A percentile compares a stretch with the other conserved stretches of the same genome.
phyloP scores from a whole-genome alignment of 2,329 filamentous ascomycete species.

The Pseudogymnoascus sp. region DNA sequence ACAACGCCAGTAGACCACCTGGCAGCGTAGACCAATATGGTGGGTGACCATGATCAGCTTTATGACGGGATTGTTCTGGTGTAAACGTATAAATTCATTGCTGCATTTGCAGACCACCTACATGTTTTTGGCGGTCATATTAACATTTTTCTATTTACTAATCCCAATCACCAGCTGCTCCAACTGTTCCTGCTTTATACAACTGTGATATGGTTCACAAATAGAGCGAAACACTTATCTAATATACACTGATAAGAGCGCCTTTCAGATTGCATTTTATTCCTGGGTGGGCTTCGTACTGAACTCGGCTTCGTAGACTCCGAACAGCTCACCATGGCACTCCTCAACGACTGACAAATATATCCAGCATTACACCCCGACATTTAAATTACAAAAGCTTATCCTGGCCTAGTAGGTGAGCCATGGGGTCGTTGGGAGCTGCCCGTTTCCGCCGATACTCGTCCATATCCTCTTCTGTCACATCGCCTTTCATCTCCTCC shows the following conservation, averaged over 20 bases:
- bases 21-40: neutral
- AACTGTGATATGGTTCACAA: neutral
- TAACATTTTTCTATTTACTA: neutral
- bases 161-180: neutral
- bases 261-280: neutral
- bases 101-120: neutral
- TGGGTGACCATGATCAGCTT: neutral
- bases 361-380: neutral
- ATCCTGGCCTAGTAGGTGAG: slow-evolving; percentile 68
- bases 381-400: slow-evolving; percentile 45
- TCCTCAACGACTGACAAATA: slow-evolving; percentile 2
- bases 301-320: neutral
- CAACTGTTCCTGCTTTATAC: neutral
- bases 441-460: slow-evolving; percentile 72
- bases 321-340: neutral
- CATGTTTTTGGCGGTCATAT: neutral
- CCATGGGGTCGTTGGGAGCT: slow-evolving; percentile 80
- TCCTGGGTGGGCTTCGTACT: neutral
- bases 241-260: neutral
- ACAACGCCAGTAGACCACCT: neutral
- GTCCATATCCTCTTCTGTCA: slow-evolving; percentile 80
- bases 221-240: neutral
- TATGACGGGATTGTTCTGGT: neutral
- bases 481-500: slow-evolving; percentile 69
- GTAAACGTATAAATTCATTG: neutral